Evolutionary conservation across 148 eudicot genomes (phyloP), one percentile per base, ranked within the genome.

Genomic region (Suaeda aralocaspica): DNA sequence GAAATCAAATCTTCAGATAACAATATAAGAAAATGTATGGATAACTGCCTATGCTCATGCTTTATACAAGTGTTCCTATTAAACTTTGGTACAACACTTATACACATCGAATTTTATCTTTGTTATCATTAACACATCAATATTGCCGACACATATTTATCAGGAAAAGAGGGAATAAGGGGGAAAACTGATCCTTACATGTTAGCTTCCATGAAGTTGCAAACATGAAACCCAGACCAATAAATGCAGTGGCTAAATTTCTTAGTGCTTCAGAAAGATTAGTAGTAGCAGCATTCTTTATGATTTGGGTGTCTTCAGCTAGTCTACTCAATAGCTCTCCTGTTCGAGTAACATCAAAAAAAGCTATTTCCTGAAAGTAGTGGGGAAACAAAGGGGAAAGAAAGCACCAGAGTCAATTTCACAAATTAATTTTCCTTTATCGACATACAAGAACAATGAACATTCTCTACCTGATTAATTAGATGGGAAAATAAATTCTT

Each of bases 261-360:
- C 88, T 77, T 60, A 92, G 72, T 36, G 91, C 92, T 80, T 92
- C 94, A 42, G 96, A 92, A 66, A 92, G 94, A 75, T 92, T 92
- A 28, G 94, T 86, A 15, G 96, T 92, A 59, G 98, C 98, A 68
- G 98, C 98, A 81, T 86, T 90, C 70, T 92, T 92, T 53, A 92
- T 92, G 55, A 92, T 88, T 71, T 90, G 98, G 18, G 98, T 92
- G 73, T 90, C 96, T 77, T 92, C 98, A 64, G 94, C 90, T 51
- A 92, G 82, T 72, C 98, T 90, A 69, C 94, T 92, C 68, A 92
- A 67, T 42, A 92, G 96, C 76, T 92, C 96, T 73, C 98, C 98
- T 9, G 94, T 92, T 53, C 96, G 84, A 62, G 98, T 88, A 68
- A 92, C 86, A 77, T 92, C 98, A 78, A 72, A 92, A 77, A 92